Conservation (phyloP, 768 basidiomycete genomes). For the Hortiboletus campestris region DNA sequence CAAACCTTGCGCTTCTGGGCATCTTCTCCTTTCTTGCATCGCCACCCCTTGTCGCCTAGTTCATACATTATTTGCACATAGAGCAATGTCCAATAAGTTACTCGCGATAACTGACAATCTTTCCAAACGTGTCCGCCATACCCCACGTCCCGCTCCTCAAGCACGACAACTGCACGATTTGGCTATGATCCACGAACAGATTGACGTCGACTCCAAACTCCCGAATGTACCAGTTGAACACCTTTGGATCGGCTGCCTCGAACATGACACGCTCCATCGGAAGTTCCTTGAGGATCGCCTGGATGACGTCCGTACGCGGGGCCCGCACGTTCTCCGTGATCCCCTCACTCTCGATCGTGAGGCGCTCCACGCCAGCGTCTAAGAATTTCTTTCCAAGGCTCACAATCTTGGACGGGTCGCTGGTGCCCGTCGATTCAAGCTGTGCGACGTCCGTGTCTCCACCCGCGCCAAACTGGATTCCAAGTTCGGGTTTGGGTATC, state of each 20-base stretch:
- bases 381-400: constrained; percentile 40
- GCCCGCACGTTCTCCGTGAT: constrained; percentile 45
- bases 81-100: neutral
- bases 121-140: constrained; percentile 42
- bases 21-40: no score
- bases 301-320: constrained; percentile 45
- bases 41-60: no score
- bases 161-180: constrained; percentile 45
- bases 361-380: constrained; percentile 43
- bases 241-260: constrained; percentile 45
- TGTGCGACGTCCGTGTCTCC: constrained; percentile 39
- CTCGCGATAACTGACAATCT: constrained; percentile 40
- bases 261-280: constrained; percentile 46
- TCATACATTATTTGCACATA: no score
- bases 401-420: constrained; percentile 26
- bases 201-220: constrained; percentile 43
- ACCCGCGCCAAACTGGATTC: constrained; percentile 46
- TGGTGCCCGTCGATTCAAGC: constrained; percentile 39
- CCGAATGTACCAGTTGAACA: constrained; percentile 45
- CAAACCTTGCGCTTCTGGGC: no score
- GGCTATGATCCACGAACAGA: constrained; percentile 45
- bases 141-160: constrained; percentile 46
- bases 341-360: constrained; percentile 48
- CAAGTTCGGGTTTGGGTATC: constrained; percentile 46
- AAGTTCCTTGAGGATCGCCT: constrained; percentile 38